These are phyloP conservation scores for Heliamphora pulchella DNA, from an alignment of 179 eudicot genomes.

Conservation along the genomic window DNA sequence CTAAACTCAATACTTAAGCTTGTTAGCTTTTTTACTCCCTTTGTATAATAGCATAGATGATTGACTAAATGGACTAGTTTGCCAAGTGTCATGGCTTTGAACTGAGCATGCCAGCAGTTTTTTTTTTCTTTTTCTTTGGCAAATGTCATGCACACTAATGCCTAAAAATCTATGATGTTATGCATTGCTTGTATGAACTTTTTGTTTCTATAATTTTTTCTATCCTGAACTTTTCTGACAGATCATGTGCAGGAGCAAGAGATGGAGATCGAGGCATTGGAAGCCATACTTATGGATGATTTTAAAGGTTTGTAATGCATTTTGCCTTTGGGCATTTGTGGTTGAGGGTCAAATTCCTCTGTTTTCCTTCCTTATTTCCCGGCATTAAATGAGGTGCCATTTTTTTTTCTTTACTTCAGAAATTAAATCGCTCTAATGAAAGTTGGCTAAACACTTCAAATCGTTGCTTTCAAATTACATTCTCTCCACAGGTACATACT, in stretches of 20 bases:
- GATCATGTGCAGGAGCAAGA: constrained; percentile 83
- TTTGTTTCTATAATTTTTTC: neutral
- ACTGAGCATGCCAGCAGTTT: neutral
- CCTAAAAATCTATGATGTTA: neutral
- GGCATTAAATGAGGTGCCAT: neutral
- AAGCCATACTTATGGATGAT: constrained; percentile 84
- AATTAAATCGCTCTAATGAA: constrained; percentile 62
- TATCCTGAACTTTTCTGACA: constrained; percentile 17
- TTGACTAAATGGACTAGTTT: constrained; percentile 7
- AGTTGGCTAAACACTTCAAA: constrained; percentile 87
- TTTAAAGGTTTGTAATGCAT: constrained; percentile 49
- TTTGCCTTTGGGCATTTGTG: neutral
- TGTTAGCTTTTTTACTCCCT: too few relatives aligned
- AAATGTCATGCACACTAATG: neutral
- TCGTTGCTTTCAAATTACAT: constrained; percentile 65
- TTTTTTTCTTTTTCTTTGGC: neutral
- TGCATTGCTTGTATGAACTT: neutral
- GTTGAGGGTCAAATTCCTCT: neutral
- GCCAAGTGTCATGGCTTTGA: neutral
- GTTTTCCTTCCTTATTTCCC: neutral
- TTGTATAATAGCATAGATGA: neutral
- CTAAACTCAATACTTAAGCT: too few relatives aligned
- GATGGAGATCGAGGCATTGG: constrained; percentile 88
- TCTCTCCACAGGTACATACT: constrained; percentile 59
- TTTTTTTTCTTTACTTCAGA: constrained; percentile 10